Evolutionary conservation across 176 grass and related monocot genomes (phyloP).

Genomic region (Oryza punctata): DNA sequence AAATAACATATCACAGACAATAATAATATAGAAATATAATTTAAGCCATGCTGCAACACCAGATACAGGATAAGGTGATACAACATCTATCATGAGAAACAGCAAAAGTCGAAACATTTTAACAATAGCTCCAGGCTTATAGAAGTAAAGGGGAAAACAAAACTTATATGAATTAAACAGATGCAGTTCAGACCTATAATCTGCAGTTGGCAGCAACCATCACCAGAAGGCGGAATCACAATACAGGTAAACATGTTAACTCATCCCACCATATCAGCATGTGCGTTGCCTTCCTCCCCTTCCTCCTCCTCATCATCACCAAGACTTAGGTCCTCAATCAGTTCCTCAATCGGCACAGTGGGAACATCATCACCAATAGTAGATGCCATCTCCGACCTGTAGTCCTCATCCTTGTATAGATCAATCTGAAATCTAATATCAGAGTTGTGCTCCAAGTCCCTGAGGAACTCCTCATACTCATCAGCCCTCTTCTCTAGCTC

Average conservation of each 20-base stretch:
- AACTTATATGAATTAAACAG: slow-evolving; percentile 30
- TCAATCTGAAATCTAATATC: slow-evolving; percentile 54
- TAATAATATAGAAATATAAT: neutral
- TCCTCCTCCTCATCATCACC: slow-evolving; percentile 52
- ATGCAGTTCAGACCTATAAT: slow-evolving; percentile 29
- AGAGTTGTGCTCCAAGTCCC: slow-evolving; percentile 62
- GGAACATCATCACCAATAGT: slow-evolving; percentile 70
- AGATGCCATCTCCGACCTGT: slow-evolving; percentile 81
- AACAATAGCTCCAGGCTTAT: too few relatives aligned
- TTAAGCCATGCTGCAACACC: neutral
- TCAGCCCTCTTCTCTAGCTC: slow-evolving; percentile 74
- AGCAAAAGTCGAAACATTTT: neutral
- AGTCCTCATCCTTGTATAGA: slow-evolving; percentile 75
- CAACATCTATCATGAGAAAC: slow-evolving; percentile 9
- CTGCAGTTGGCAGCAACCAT: neutral
- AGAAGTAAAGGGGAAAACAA: neutral
- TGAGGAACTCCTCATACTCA: slow-evolving; percentile 65
- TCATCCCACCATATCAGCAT: slow-evolving; percentile 53
- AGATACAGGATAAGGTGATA: neutral
- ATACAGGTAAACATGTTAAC: neutral
- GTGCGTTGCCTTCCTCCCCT: neutral
- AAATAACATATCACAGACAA: slow-evolving; percentile 22
- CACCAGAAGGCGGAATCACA: neutral
- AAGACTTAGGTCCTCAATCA: slow-evolving; percentile 73
- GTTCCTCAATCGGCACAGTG: slow-evolving; percentile 66